Evolutionary conservation across 148 eudicot species (phyloP).

Genomic region (Tetragonia tetragonoides): DNA sequence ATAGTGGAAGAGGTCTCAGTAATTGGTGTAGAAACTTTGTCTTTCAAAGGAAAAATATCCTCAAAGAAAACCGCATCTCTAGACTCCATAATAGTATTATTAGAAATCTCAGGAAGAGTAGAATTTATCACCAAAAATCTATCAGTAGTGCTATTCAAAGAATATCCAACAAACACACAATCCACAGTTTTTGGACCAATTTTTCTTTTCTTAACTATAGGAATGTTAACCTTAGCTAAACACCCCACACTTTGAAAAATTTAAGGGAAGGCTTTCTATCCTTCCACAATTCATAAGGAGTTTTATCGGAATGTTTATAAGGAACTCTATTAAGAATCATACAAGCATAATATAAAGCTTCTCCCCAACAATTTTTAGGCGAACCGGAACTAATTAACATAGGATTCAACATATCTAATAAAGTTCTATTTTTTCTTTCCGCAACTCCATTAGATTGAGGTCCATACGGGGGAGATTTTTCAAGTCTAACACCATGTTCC

Average conservation of each 20-base stretch:
- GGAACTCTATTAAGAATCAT: not conserved
- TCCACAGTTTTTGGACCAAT: not conserved
- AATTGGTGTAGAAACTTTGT: too few relatives aligned
- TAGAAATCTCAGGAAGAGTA: not conserved
- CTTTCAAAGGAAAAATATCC: too few relatives aligned
- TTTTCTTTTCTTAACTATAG: not conserved
- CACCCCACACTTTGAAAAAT: not conserved
- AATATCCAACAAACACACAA: slow-evolving; percentile 5
- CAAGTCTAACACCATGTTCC: not conserved
- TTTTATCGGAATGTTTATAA: not conserved
- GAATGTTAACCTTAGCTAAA: not conserved
- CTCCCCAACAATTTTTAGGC: too few relatives aligned
- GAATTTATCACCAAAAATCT: not conserved
- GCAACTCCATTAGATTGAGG: not conserved
- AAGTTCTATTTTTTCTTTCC: not conserved
- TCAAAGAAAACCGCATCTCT: too few relatives aligned
- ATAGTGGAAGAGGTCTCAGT: too few relatives aligned
- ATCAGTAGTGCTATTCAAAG: not conserved
- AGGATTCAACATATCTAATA: too few relatives aligned
- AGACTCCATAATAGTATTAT: not conserved
- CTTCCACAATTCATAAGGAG: not conserved
- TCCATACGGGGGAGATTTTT: not conserved
- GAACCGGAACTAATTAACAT: too few relatives aligned
- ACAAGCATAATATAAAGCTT: too few relatives aligned
- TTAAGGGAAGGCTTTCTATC: not conserved